Base-by-base conservation (phyloP, 2,329 filamentous ascomycete species). In the Hymenoscyphus scutula region DNA sequence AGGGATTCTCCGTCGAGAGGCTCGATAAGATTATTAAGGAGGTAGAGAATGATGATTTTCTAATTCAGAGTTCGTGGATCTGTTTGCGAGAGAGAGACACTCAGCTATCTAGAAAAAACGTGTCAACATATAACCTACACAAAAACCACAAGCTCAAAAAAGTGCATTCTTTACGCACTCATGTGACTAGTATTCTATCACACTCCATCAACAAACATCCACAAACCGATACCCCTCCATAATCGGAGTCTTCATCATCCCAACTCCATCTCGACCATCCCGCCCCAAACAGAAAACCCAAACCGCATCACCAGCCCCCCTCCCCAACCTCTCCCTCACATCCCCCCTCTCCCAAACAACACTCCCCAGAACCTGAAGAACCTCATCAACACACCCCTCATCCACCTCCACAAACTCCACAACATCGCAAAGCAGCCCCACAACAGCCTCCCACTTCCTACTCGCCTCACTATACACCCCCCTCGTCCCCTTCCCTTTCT, bases 231-330 rank as follows among this genome's bases (percentile, higher is more conserved):
- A 70, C 0, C 79, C 81, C 5, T 81, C 76, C 68, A 82, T 69
- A 25, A 73, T 68, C 8, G 81, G 81, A 11, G 71, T 74, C 48
- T 74, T 72, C 61, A 73, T 67, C 65, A 68, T 70, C 59, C 77
- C 69, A 38, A 79, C 70, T 63, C 30, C 3, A 53, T 61, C 59
- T 58, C n/a, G n/a, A n/a, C 32, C 53, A 58, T 30, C 56, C 38
- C 23, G 59, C 41, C 30, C n/a, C 25, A 37, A 57, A 70, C 84
- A 75, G 48, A 79, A 78, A 67, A 94, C 75, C 91, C 91, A 96
- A 3, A 95, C 88, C 1, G 89, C 88, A 77, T 95, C 91, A 0
- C 82, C 78, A 73, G 94, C 92, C 59, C 89, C 77, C 2, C 73
- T 76, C 67, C 89, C 85, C 55, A 95, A 75, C 11, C 84, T 85